phyloP scores from a whole-genome alignment of 108 stramenopile species.

The Cyclotella atomus region DNA sequence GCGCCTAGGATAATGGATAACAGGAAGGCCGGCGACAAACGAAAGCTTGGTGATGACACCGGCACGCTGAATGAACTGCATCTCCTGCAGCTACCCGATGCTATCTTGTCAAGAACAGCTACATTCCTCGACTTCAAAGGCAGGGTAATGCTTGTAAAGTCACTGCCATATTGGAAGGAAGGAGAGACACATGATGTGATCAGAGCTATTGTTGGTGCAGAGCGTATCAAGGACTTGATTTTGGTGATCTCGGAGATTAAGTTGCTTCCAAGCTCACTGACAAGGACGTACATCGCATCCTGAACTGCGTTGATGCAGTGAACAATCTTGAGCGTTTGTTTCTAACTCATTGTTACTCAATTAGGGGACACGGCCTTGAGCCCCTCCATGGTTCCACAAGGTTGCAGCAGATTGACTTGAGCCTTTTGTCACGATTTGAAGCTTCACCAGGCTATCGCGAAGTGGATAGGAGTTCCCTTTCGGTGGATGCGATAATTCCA shows the following conservation, averaged over 20 bases:
- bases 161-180: neutral
- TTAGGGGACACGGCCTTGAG: slow-evolving; percentile 23
- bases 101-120: neutral
- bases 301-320: slow-evolving; percentile 9
- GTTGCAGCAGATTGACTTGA: slow-evolving; percentile 27
- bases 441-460: neutral
- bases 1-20: too few species aligned
- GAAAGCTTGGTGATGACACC: neutral
- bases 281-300: neutral
- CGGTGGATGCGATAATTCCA: neutral
- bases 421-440: neutral
- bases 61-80: neutral
- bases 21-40: neutral
- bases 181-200: neutral
- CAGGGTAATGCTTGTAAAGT: neutral
- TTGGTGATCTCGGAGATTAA: slow-evolving; percentile 4
- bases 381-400: slow-evolving; percentile 26
- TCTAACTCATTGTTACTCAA: neutral
- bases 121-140: neutral
- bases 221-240: slow-evolving; percentile 13
- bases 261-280: slow-evolving; percentile 4
- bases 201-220: neutral
- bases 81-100: neutral
- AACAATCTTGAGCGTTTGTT: slow-evolving; percentile 2
- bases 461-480: neutral